Evolutionary conservation across 257 asterid species (phyloP).

Genomic region (Eustoma russellianum): DNA sequence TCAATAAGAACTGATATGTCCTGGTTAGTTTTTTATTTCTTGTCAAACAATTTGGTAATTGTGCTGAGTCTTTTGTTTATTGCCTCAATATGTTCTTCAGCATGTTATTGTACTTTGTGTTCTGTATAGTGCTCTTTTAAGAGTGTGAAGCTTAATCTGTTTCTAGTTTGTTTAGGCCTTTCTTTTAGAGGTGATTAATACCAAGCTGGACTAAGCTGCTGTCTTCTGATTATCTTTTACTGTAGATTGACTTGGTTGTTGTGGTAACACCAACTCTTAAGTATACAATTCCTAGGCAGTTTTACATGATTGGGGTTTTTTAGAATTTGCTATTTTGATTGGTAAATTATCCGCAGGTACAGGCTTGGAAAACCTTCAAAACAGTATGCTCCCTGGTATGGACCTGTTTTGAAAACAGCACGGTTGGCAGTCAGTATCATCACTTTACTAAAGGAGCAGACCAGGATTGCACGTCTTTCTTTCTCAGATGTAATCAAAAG

Average conservation of each 20-base stretch:
- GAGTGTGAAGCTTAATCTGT: background rate
- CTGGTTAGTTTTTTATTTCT: slow-evolving; percentile 39
- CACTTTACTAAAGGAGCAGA: slow-evolving; percentile 66
- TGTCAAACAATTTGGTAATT: slow-evolving; percentile 1
- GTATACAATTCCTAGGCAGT: no score
- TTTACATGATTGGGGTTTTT: background rate
- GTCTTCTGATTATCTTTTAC: no score
- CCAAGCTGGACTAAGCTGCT: no score
- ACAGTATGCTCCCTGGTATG: slow-evolving; percentile 85
- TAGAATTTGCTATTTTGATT: slow-evolving; percentile 1
- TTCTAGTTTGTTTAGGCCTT: background rate
- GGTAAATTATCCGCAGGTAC: slow-evolving; percentile 49
- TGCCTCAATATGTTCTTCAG: background rate
- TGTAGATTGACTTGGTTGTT: background rate
- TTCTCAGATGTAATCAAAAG: slow-evolving; percentile 69
- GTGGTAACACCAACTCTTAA: background rate
- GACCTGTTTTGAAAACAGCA: slow-evolving; percentile 67
- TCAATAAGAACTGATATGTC: slow-evolving; percentile 89
- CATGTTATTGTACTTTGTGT: background rate
- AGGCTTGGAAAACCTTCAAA: slow-evolving; percentile 87
- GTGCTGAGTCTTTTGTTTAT: background rate
- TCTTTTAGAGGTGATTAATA: no score
- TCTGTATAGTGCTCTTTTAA: background rate
- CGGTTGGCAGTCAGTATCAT: slow-evolving; percentile 65
- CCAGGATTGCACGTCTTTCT: slow-evolving; percentile 71